phyloP scores from a whole-genome alignment of 179 eudicot genomes.

The Gypsophila paniculata region DNA sequence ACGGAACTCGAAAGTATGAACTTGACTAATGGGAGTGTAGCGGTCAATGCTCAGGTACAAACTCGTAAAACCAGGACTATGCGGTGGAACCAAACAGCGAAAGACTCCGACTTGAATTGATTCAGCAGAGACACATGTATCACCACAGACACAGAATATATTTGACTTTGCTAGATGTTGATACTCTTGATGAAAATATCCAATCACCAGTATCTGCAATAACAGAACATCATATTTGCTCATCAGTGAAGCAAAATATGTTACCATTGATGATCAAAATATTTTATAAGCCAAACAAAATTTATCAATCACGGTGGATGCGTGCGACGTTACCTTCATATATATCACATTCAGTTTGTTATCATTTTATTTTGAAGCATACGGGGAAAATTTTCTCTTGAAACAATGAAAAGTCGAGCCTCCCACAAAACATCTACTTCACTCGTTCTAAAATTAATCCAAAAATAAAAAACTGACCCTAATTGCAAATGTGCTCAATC shows the following conservation, averaged over 20 bases:
- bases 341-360: neutral
- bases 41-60: slow-evolving; percentile 77
- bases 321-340: neutral
- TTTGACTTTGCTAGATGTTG: slow-evolving; percentile 40
- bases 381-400: neutral
- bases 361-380: neutral
- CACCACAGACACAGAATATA: slow-evolving; percentile 63
- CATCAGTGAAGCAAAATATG: neutral
- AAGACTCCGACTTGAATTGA: slow-evolving; percentile 71
- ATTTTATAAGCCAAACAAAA: neutral
- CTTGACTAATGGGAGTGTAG: slow-evolving; percentile 65
- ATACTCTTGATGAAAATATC: slow-evolving; percentile 50
- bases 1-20: slow-evolving; percentile 59
- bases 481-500: too few relatives aligned
- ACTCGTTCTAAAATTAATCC: neutral
- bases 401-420: too few relatives aligned
- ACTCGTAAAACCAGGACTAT: slow-evolving; percentile 54
- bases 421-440: too few relatives aligned
- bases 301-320: neutral
- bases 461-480: too few relatives aligned
- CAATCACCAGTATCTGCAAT: slow-evolving; percentile 75
- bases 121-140: slow-evolving; percentile 52
- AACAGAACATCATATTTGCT: neutral
- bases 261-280: neutral
- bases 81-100: slow-evolving; percentile 68